Evolutionary conservation across 176 grass and related monocot genomes (phyloP), one percentile per base, ranked within the genome.

Genomic region (Aegilops umbellulata): DNA sequence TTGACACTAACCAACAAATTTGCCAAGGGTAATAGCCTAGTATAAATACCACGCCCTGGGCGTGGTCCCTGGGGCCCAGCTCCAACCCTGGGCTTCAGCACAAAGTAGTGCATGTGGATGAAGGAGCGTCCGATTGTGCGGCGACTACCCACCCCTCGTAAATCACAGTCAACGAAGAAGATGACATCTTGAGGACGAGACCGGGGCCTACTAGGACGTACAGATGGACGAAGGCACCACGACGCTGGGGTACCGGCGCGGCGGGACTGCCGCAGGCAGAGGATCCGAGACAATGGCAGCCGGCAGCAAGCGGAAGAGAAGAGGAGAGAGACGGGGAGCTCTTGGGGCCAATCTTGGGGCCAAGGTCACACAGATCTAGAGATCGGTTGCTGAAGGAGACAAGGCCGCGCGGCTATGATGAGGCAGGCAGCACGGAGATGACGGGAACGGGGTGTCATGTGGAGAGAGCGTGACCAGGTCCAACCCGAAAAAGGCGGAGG

Each of bases 61-160:
- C 32, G 3, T 32, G 32, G 32, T 32, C 32, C 3, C 32, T 32
- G 32, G 5, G 35, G 35, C 4, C 35, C 35, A 36, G 7, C 35
- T 8, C 35, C 7, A 5, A 5, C 35, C 22, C 84, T 88, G 1
- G 91, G 88, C 86, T 98, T 88, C 31, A 98, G 86, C 69, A 98
- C 90, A 32, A 98, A 95, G 83, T 95, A 95, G 55, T 93, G 91
- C 91, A 87, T 98, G 73, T 98, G 96, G 72, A 95, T 86, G 86
- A n/a, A 98, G 35, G 91, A 93, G 2, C 93, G 86, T 15, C 93
- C 93, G 31, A 98, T 95, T 65, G 89, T 98, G 84, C 91, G 83
- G 74, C 96, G 30, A 92, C 93, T 90, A 98, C 92, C 96, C 96
- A 98, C 49, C 96, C 96, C 78, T 95, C 96, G n/a, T 98, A 95